A percentile compares a stretch with the other conserved stretches of the same genome.
Evolutionary conservation across 352 stramenopile genomes (phyloP).

Genomic region (Aphanomyces euteiches): DNA sequence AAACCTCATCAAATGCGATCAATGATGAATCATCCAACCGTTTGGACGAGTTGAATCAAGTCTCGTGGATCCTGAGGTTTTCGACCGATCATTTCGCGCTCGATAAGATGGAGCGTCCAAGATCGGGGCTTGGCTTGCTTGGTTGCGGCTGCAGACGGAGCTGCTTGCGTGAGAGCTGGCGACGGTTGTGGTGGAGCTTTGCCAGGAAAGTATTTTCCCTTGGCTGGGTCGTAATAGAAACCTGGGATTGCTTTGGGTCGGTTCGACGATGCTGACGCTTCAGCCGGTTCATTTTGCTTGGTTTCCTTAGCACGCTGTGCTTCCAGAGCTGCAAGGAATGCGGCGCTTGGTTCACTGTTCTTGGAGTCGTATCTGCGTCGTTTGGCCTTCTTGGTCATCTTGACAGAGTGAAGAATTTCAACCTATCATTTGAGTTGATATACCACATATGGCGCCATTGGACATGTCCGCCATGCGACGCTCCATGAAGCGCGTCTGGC

Average conservation of each 20-base stretch:
- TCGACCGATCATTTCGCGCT: neutral
- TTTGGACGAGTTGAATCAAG: neutral
- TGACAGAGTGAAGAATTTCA: no score
- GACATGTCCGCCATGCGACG: no score
- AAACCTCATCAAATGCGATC: no score
- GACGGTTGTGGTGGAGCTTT: neutral
- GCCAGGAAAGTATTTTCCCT: slow-evolving; percentile 28
- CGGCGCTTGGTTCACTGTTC: neutral
- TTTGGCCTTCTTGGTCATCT: neutral
- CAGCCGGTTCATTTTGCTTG: neutral
- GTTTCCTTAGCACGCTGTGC: slow-evolving; percentile 14
- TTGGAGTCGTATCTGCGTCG: neutral
- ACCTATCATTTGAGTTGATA: no score
- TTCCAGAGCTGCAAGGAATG: slow-evolving; percentile 25
- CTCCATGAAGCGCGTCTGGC: no score
- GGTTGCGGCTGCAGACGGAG: neutral
- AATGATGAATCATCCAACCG: neutral
- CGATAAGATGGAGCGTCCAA: neutral
- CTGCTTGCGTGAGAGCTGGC: neutral
- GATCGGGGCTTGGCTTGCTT: neutral
- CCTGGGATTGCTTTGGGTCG: slow-evolving; percentile 13
- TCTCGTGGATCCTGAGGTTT: neutral
- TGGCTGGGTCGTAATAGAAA: slow-evolving; percentile 25
- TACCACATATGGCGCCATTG: no score
- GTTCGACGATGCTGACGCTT: neutral